Conservation (phyloP, 768 basidiomycete species). For the Leccinum olivaceopallidum region DNA sequence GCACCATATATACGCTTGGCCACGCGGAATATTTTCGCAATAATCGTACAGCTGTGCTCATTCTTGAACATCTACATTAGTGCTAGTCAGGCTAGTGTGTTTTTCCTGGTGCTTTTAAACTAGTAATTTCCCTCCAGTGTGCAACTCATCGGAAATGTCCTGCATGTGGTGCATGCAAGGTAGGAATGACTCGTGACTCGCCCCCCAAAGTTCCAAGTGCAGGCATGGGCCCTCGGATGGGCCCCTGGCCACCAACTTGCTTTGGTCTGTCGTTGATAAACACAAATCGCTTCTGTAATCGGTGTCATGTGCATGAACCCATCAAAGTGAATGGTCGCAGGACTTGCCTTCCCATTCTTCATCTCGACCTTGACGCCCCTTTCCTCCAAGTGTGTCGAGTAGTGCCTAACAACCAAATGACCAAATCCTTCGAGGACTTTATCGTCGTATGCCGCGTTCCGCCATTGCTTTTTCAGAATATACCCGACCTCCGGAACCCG, state of each 20-base stretch:
- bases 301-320: neutral
- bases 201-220: slow-evolving; percentile 23
- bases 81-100: neutral
- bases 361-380: slow-evolving; percentile 18
- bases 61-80: neutral
- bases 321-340: neutral
- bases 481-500: slow-evolving; percentile 23
- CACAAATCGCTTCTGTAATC: slow-evolving; percentile 16
- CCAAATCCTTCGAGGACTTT: slow-evolving; percentile 24
- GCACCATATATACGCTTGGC: neutral
- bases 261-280: slow-evolving; percentile 8
- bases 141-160: slow-evolving; percentile 3
- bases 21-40: neutral
- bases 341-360: slow-evolving; percentile 22
- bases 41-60: neutral
- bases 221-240: slow-evolving; percentile 26
- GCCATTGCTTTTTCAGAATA: slow-evolving; percentile 38
- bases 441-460: slow-evolving; percentile 34
- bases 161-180: slow-evolving; percentile 18
- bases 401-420: slow-evolving; percentile 30
- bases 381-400: slow-evolving; percentile 23
- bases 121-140: neutral
- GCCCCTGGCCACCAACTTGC: slow-evolving; percentile 1
- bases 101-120: neutral
- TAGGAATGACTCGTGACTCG: slow-evolving; percentile 27